Evolutionary conservation across 306 rosid genomes (phyloP).

Genomic region (Urtica urens): DNA sequence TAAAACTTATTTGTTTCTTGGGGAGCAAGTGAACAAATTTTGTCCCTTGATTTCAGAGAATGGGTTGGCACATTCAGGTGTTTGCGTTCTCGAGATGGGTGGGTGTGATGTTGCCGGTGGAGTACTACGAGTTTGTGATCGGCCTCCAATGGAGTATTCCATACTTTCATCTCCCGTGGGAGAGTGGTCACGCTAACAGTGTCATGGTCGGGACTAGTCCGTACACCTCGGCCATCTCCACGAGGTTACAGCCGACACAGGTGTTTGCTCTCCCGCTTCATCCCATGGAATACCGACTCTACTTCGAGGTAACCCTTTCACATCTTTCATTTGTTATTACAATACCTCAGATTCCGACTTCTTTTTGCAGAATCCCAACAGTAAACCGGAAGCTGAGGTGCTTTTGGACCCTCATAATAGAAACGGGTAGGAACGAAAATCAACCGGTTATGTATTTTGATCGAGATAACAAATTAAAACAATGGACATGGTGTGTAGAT

Average conservation of each 20-base stretch:
- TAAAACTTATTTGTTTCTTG: neutral
- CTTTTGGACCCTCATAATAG: slow-evolving; percentile 35
- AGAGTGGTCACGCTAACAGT: slow-evolving; percentile 24
- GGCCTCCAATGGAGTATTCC: slow-evolving; percentile 78
- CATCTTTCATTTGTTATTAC: neutral
- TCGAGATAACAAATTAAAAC: no score
- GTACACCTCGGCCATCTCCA: slow-evolving; percentile 20
- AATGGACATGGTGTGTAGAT: no score
- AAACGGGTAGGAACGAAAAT: slow-evolving; percentile 26
- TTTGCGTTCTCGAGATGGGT: slow-evolving; percentile 80
- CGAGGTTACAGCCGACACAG: slow-evolving; percentile 27
- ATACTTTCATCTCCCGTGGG: slow-evolving; percentile 69
- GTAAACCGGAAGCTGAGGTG: slow-evolving; percentile 64
- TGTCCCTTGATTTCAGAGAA: slow-evolving; percentile 48
- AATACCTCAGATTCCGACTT: neutral
- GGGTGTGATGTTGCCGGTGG: slow-evolving; percentile 58
- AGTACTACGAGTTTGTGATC: slow-evolving; percentile 60
- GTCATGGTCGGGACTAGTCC: slow-evolving; percentile 38
- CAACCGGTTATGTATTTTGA: neutral
- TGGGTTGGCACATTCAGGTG: slow-evolving; percentile 69
- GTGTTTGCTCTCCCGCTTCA: slow-evolving; percentile 66
- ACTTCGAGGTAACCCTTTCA: slow-evolving; percentile 45
- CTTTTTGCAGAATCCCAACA: slow-evolving; percentile 41
- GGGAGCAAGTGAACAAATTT: neutral
- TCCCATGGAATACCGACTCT: slow-evolving; percentile 60